Evolutionary conservation across 179 eudicot genomes (phyloP).

Genomic region (Nepenthes alata): DNA sequence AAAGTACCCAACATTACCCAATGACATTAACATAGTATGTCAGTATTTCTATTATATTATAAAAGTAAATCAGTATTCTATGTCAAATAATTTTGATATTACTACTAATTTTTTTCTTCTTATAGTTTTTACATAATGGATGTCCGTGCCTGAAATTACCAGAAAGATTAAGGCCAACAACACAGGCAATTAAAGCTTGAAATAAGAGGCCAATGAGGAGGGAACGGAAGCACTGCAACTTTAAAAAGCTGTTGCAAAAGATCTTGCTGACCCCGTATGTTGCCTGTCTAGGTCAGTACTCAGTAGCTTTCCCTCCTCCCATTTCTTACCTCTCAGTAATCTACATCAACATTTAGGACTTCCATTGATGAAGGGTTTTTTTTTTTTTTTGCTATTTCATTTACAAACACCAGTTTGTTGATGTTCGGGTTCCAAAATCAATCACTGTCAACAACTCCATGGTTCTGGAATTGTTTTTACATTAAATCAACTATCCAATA

Average conservation of each 20-base stretch:
- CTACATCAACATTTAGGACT: too few species aligned
- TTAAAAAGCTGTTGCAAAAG: too few species aligned
- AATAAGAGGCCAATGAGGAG: neutral
- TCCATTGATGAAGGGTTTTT: too few species aligned
- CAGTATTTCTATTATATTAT: neutral
- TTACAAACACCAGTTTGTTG: too few species aligned
- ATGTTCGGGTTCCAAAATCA: too few species aligned
- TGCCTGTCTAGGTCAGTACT: neutral
- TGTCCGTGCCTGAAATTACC: neutral
- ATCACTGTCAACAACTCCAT: too few species aligned
- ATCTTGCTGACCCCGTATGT: neutral
- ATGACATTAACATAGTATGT: neutral
- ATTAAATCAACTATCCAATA: too few species aligned
- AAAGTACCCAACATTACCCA: neutral
- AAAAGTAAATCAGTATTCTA: too few species aligned
- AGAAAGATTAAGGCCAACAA: neutral
- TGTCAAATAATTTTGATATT: neutral
- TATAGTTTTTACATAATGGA: neutral
- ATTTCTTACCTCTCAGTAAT: too few species aligned
- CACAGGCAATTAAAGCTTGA: neutral
- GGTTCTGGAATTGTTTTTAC: too few species aligned
- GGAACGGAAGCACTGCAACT: too few species aligned
- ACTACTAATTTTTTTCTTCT: neutral
- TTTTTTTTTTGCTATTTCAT: too few species aligned
- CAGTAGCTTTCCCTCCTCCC: neutral